Conservation (phyloP, 2,329 filamentous ascomycete genomes). For the Rachicladosporium sp. region DNA sequence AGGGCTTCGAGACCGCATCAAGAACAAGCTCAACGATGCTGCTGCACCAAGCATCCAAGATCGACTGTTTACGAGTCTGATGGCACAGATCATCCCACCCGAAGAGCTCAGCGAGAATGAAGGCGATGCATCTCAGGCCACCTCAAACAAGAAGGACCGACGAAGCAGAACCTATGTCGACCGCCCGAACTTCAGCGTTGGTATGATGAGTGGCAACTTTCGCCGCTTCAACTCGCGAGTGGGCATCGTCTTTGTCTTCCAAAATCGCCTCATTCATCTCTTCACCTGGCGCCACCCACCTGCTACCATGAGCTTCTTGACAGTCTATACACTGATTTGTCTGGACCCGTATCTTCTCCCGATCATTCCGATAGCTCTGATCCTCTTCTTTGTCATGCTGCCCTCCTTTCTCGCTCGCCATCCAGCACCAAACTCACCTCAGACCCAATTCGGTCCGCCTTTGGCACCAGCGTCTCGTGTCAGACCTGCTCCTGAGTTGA, state of each 20-base stretch:
- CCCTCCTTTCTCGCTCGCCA: constrained; percentile 78
- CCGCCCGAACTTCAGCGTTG: constrained; percentile 74
- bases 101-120: constrained; percentile 39
- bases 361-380: constrained; percentile 59
- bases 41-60: constrained; percentile 48
- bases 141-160: constrained; percentile 31
- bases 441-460: constrained; percentile 50
- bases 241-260: constrained; percentile 87
- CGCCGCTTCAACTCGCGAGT: constrained; percentile 90
- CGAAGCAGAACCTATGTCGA: constrained; percentile 44
- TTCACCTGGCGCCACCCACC: constrained; percentile 70
- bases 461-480: constrained; percentile 75
- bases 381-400: constrained; percentile 75
- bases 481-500: constrained; percentile 81
- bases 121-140: constrained; percentile 2
- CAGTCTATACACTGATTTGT: constrained; percentile 84
- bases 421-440: constrained; percentile 45
- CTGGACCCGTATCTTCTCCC: constrained; percentile 77
- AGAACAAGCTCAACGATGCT: constrained; percentile 34
- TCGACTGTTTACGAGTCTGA: constrained; percentile 62
- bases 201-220: constrained; percentile 91
- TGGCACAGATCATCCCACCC: constrained; percentile 65
- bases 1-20: constrained; percentile 5
- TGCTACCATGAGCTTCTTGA: constrained; percentile 81
- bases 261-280: constrained; percentile 64